Evolutionary conservation across 23 red algal genomes (phyloP), one percentile per base, ranked within the genome.

Genomic region (Cyanidioschyzon merolae): DNA sequence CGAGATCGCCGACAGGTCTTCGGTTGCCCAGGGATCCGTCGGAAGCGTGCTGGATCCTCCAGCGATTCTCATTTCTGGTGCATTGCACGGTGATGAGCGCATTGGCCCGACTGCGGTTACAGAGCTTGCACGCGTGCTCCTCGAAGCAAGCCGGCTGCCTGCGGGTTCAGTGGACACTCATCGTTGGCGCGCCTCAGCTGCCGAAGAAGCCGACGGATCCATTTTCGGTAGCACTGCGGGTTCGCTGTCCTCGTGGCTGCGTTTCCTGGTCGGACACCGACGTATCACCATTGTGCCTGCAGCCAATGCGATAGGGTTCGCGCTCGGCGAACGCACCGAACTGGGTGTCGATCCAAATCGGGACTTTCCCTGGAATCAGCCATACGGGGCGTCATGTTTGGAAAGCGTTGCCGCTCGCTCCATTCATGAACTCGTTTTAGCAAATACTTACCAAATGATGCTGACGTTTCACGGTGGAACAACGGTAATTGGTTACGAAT

Each of bases 401-500:
- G 80, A 41, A 17, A 97, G 87, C 2, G 79, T 97, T 1, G 88
- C 93, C 16, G 88, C 82, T 39, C 86, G 88, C 29, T 75, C 88
- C 0, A 58, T 97, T 0, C 87, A 97, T 67, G 87, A 90, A 54
- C 84, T 97, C 27, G 90, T 90, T 37, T 85, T 83, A 0, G 68
- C 74, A 34, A 84, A 88, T 68, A 39, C 90, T 39, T 97, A 86
- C 79, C 88, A 84, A 21, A 34, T 91, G 36, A 59, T 91, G 36
- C 38, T 97, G 2, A 97, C 93, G 0, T 97, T 90, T 37, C 93
- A 97, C 83, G 93, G 93, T 40, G 93, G 93, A 17, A 91, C 88
- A 0, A 97, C 90, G 34, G 93, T 91, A 34, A 76, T 97, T 85
- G 88, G 88, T 31, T 97, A 97, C 76, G 93, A 97, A 75, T 97